Base-by-base conservation (phyloP, 257 asterid species). In the Striga asiatica region DNA sequence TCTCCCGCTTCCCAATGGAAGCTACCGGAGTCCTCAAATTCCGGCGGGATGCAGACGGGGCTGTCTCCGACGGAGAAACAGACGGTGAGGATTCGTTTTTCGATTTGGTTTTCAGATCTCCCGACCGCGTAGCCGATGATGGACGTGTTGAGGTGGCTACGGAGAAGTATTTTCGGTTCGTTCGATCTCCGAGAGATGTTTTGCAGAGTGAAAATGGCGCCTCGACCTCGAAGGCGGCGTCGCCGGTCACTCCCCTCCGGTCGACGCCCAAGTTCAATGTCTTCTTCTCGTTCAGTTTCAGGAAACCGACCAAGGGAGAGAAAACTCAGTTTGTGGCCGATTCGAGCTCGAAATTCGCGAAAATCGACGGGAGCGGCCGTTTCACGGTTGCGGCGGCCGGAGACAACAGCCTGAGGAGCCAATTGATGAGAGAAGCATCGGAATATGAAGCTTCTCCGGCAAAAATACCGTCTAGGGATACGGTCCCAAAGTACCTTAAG, bases 11-110 rank as follows among this genome's bases (percentile, higher is more conserved):
- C 19, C 8, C 23, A 8, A 43, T 43, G 50, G 50, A 18, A 43
- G 23, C 25, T 1, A 6, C 9, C 25, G 50, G 27, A 18, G 25
- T 7, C 1, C 41, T 87, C 67, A 84, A 5, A 66, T 27, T 29
- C 50, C 64, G 23, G 46, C 65, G 7, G 46, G 52, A 18, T 6
- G n/a, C 19, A 3, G 49, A 48, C 25, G 70, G 64, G n/a, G n/a
- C n/a, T n/a, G n/a, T n/a, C n/a, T n/a, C n/a, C 6, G 72, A 64
- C 0, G 73, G 51, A 2, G 78, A 70, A 18, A 52, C 63, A 2
- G 85, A 71, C 2, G 71, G 65, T 7, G 85, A 73, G 1, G 94
- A 80, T n/a, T 80, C 97, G 21, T 80, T 80, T 67, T 82, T 88
- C 54, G 97, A 88, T 60, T 65, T 88, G 76, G 93, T 67, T 25